Evolutionary conservation across 139 green algal species (phyloP).

Genomic region (Tetraselmis chui): DNA sequence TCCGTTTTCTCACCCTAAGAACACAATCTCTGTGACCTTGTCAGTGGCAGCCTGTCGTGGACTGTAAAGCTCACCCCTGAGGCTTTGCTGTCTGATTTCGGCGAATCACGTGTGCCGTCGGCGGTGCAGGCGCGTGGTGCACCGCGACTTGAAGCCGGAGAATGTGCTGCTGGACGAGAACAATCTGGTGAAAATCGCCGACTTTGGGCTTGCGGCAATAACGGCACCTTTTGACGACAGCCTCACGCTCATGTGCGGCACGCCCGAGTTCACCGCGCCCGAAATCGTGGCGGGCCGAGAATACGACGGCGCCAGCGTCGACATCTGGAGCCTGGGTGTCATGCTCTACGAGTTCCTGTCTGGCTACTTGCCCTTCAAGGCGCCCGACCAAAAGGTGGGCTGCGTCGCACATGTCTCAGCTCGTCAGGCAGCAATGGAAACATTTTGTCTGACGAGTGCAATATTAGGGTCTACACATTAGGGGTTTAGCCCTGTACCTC

Average conservation of each 20-base stretch:
- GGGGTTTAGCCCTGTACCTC: too few relatives aligned
- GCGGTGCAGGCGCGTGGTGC: constrained; percentile 43
- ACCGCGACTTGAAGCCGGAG: constrained; percentile 72
- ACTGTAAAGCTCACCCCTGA: too few relatives aligned
- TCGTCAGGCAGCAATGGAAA: too few relatives aligned
- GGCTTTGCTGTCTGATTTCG: too few relatives aligned
- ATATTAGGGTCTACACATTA: too few relatives aligned
- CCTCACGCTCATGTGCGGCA: constrained; percentile 35
- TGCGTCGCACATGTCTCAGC: too few relatives aligned
- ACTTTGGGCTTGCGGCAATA: constrained; percentile 61
- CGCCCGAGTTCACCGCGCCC: constrained; percentile 47
- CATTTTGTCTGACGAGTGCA: too few relatives aligned
- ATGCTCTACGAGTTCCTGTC: constrained; percentile 55
- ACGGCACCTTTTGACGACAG: constrained; percentile 36
- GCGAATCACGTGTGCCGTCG: too few relatives aligned
- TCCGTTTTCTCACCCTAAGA: too few relatives aligned
- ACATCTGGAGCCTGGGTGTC: constrained; percentile 56
- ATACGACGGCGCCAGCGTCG: constrained; percentile 36
- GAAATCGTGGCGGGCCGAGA: constrained; percentile 47
- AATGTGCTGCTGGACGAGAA: constrained; percentile 67
- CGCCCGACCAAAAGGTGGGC: constrained; percentile 11
- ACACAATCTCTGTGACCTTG: too few relatives aligned
- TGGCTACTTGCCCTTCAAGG: constrained; percentile 47
- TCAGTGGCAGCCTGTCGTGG: too few relatives aligned
- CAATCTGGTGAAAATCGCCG: constrained; percentile 53